Base-by-base conservation (phyloP, 2,329 filamentous ascomycete species). In the Botrytis byssoidea region DNA sequence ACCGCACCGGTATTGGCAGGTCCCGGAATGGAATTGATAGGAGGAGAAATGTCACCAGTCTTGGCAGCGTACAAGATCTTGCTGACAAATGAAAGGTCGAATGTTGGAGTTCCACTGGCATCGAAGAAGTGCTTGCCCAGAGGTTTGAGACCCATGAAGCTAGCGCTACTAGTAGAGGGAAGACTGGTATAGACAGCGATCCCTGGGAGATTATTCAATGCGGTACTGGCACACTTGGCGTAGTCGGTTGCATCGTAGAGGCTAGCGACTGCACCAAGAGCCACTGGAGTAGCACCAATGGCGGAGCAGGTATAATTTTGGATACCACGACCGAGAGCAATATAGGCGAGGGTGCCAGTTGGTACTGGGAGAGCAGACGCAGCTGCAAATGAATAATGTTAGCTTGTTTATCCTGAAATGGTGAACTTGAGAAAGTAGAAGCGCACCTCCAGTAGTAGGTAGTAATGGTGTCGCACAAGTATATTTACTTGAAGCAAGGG, bases 251-350 rank as follows among this genome's bases (percentile, higher is more conserved):
- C 79, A 32, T 82, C 80, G 75, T 73, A 81, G 73, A 81, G 79
- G 9, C 74, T 80, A 64, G 80, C 80, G 25, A 80, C 65, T 12
- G 80, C 80, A 32, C 80, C 80, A 29, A 79, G 51, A 18, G 77
- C 70, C 25, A 74, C 72, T 9, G 79, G 74, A 14, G 70, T 71
- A 18, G 75, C 77, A 29, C 74, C 74, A 16, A 66, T 65, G n/a
- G 60, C 68, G 3, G 76, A 44, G 76, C 80, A 82, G 60, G 80
- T 79, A 73, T 81, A 82, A 70, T 82, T 82, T 70, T 82, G 80
- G 51, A 79, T 73, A 57, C 80, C 80, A 18, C 79, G 78, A 65
- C 80, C 80, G 44, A 81, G 73, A n/a, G 78, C 77, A 55, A 81
- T 75, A 60, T 77, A 79, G 71, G 74, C 72, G 51, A 83, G 75